Evolutionary conservation across 1,139 yeast species (phyloP).

Genomic region (Yamadazyma blattariae): DNA sequence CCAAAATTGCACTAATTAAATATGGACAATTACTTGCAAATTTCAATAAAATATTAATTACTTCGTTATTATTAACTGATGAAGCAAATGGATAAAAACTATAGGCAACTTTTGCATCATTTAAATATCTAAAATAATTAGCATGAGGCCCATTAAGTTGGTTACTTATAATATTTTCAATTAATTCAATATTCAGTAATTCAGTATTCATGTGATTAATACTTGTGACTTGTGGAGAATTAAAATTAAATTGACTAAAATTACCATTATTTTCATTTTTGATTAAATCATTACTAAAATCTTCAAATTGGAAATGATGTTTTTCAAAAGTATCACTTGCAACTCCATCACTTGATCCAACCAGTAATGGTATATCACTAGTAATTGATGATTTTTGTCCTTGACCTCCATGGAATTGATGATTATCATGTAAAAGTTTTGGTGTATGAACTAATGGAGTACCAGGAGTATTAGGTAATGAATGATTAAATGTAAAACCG

Average conservation of each 20-base stretch:
- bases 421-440: background rate
- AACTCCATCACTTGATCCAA: constrained; percentile 2
- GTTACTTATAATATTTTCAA: constrained; percentile 23
- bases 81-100: constrained; percentile 40
- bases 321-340: constrained; percentile 15
- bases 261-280: constrained; percentile 9
- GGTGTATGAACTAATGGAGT: too few species aligned
- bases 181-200: constrained; percentile 18
- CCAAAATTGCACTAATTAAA: constrained; percentile 32
- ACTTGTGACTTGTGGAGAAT: constrained; percentile 10
- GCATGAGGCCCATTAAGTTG: constrained; percentile 29
- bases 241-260: constrained; percentile 7
- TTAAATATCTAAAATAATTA: constrained; percentile 27
- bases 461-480: too few species aligned
- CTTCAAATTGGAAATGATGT: constrained; percentile 16
- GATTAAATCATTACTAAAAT: constrained; percentile 14
- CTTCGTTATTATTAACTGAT: constrained; percentile 34
- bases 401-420: background rate
- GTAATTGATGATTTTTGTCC: background rate
- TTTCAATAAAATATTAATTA: constrained; percentile 28
- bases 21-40: constrained; percentile 36
- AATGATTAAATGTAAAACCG: background rate
- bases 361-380: constrained; percentile 3
- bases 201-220: constrained; percentile 5
- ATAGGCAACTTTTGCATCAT: constrained; percentile 26